phyloP scores from a whole-genome alignment of 2,329 filamentous ascomycete species.

The Acrocalymma vagum region DNA sequence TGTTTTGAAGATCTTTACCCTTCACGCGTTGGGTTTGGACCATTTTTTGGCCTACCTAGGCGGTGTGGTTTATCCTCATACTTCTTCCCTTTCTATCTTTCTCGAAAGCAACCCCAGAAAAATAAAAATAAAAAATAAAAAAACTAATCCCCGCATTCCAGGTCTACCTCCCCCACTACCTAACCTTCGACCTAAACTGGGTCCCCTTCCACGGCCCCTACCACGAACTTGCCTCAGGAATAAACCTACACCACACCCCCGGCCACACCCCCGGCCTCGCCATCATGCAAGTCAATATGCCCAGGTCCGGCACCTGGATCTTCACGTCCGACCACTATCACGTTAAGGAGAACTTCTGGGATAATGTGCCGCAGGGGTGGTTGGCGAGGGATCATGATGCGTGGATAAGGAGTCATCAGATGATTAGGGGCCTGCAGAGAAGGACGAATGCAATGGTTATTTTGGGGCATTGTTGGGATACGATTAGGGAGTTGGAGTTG shows the following conservation, averaged over 20 bases:
- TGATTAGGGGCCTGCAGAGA: slow-evolving; percentile 35
- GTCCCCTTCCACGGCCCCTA: slow-evolving; percentile 41
- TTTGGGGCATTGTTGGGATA: slow-evolving; percentile 41
- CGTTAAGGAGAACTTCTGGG: slow-evolving; percentile 45
- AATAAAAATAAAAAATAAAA: too few species aligned
- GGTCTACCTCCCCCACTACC: slow-evolving; percentile 47
- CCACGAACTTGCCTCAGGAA: slow-evolving; percentile 42
- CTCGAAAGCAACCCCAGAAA: too few species aligned
- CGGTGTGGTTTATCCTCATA: too few species aligned
- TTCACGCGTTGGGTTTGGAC: too few species aligned
- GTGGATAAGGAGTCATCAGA: slow-evolving; percentile 43
- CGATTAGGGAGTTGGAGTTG: slow-evolving; percentile 28
- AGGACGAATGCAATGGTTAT: slow-evolving; percentile 36
- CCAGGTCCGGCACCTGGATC: slow-evolving; percentile 44
- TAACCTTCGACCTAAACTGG: slow-evolving; percentile 49
- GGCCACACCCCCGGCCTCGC: slow-evolving; percentile 47
- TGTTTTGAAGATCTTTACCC: too few species aligned
- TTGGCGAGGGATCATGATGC: slow-evolving; percentile 46
- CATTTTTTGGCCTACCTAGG: too few species aligned
- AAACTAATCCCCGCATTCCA: too few species aligned
- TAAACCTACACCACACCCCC: slow-evolving; percentile 45
- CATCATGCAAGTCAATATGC: slow-evolving; percentile 48
- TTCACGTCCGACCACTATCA: slow-evolving; percentile 50
- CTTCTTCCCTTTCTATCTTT: too few species aligned
- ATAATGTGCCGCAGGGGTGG: slow-evolving; percentile 48